phyloP scores from a whole-genome alignment of 2,329 filamentous ascomycete genomes.

The Epichloe glyceriae region DNA sequence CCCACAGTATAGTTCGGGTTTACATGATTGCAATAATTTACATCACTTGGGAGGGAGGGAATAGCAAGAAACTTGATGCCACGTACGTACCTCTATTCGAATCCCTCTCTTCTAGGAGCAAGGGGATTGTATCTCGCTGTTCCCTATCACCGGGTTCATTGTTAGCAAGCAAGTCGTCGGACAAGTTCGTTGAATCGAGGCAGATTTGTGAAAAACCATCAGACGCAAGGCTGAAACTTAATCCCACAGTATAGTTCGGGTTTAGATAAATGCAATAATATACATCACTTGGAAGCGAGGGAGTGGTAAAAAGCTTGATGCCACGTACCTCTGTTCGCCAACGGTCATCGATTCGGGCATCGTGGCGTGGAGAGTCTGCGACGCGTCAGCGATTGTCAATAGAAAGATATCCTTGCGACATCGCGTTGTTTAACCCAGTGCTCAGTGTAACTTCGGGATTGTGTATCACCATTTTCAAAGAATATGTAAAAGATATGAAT shows the following conservation, averaged over 20 bases:
- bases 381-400: neutral
- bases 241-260: neutral
- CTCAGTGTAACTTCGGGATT: no score
- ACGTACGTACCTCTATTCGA: neutral
- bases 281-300: neutral
- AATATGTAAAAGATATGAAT: no score
- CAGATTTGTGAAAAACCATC: neutral
- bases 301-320: neutral
- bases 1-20: neutral
- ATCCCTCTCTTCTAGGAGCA: no score
- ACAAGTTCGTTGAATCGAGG: neutral
- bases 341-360: neutral
- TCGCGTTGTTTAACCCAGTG: neutral
- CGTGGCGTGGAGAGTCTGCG: neutral
- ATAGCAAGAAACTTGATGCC: neutral
- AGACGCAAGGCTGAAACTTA: neutral
- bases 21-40: neutral
- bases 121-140: neutral
- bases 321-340: neutral
- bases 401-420: neutral
- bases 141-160: neutral
- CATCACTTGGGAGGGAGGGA: neutral
- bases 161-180: neutral
- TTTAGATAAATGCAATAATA: neutral
- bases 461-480: no score